phyloP scores from a whole-genome alignment of 495 filamentous ascomycete genomes.

The Schizothecium vesticola region DNA sequence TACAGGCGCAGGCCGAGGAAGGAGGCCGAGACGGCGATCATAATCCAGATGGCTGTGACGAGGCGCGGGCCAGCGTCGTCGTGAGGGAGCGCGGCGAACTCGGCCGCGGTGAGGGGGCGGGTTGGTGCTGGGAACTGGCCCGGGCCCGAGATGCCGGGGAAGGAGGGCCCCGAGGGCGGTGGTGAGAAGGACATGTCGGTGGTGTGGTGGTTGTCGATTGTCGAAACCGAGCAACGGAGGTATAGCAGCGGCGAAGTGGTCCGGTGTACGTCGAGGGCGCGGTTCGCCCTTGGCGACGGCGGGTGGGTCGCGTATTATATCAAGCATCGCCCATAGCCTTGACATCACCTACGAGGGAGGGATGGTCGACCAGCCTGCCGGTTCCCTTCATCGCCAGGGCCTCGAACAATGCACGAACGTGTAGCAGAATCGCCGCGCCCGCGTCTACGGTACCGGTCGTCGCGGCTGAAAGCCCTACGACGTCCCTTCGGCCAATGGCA shows the following conservation, averaged over 20 bases:
- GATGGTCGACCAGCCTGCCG: background rate
- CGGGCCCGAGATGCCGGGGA: background rate
- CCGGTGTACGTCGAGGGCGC: background rate
- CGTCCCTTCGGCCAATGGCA: background rate
- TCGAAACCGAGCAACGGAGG: background rate
- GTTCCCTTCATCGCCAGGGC: background rate
- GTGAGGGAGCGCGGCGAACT: slow-evolving; percentile 11
- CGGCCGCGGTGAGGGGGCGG: background rate
- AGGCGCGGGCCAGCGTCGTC: slow-evolving; percentile 19
- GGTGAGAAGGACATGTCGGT: background rate
- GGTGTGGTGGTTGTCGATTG: background rate
- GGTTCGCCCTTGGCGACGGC: background rate
- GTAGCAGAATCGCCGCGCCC: background rate
- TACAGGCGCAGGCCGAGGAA: slow-evolving; percentile 31
- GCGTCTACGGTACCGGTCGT: background rate
- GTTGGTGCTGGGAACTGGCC: background rate
- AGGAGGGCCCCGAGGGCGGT: background rate
- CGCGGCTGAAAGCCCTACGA: background rate
- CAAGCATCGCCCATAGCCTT: background rate
- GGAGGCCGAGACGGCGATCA: slow-evolving; percentile 18
- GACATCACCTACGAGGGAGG: background rate
- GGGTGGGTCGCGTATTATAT: background rate
- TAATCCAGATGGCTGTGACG: slow-evolving; percentile 21
- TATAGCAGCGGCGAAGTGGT: background rate
- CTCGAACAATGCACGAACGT: background rate